Conservation (phyloP, 768 basidiomycete genomes). For the Leccinum uliginosum region DNA sequence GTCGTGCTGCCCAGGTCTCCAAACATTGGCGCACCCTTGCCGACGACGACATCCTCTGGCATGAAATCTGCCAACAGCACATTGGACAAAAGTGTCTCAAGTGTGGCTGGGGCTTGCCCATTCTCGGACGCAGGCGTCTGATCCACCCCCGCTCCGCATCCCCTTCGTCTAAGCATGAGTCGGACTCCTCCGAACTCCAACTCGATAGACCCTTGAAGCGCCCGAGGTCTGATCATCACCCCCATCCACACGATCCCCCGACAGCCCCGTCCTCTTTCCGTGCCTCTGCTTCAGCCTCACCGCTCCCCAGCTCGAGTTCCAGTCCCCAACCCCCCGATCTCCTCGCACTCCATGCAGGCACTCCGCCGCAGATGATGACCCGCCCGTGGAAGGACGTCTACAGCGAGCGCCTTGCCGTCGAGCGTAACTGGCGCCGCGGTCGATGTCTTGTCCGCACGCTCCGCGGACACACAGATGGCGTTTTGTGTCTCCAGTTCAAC, state of each 20-base stretch:
- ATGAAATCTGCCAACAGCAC: conserved; percentile 95
- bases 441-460: conserved; percentile 81
- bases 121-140: conserved; percentile 70
- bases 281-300: conserved; percentile 13
- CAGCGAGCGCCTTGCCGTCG: conserved; percentile 92
- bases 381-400: conserved; percentile 99
- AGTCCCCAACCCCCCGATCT: conserved; percentile 7
- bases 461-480: conserved; percentile 90
- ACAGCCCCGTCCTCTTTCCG: conserved; percentile 7
- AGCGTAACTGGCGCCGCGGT: conserved; percentile 96
- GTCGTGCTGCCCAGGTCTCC: conserved; percentile 89
- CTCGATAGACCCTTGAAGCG: conserved; percentile 47
- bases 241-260: conserved; percentile 1
- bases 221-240: conserved; percentile 28
- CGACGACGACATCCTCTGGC: conserved; percentile 95
- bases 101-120: conserved; percentile 95
- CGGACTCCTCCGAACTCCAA: conserved; percentile 28
- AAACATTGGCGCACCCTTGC: conserved; percentile 82
- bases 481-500: conserved; percentile 95
- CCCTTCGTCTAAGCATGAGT: conserved; percentile 38
- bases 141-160: conserved; percentile 39
- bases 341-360: conserved; percentile 32
- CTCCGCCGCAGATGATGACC: conserved; percentile 42
- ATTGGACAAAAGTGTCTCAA: conserved; percentile 95
- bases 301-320: conserved; percentile 1